Evolutionary conservation across 331 rosid species (phyloP), one percentile per base, ranked within the genome.

Genomic region (Prunus yedoensis): DNA sequence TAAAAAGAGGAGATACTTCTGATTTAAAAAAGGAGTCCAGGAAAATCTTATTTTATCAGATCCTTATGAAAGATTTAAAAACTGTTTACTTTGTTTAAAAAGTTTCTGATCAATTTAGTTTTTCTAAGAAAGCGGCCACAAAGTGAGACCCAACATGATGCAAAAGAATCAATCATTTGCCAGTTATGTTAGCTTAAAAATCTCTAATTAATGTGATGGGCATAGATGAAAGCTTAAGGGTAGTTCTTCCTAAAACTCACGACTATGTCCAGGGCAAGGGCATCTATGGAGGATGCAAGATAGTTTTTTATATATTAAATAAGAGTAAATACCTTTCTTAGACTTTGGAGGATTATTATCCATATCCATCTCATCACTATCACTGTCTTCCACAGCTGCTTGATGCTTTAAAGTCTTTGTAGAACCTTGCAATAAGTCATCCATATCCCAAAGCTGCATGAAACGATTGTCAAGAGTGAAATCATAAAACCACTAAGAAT

Each of bases 371-470:
- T 79, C 90, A 74, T 87, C 88, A 25, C 71, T 60, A 45, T 85
- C 87, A 16, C 78, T 88, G 70, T 76, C 87, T 56, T 45, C 30
- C 3, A 8, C 72, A 43, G 60, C 75, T 52, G 76, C 76, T 77
- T 85, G 79, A 59, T 49, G 82, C 68, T 57, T 69, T 58, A 43
- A 53, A n/a, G 83, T 27, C 54, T 66, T 79, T 53, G 75, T 66
- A 30, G 87, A 71, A 27, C 70, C 82, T 86, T 85, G 89, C 72
- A 91, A 80, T 66, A 89, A 16, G 54, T 77, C 86, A 83, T 91
- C 90, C 87, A 91, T 68, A 71, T 88, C 89, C 97, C 97, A 89
- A 56, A 88, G 78, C 94, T 89, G 88, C 74, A 62, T 57, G 54
- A 64, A 43, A 68, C 46, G 23, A 69, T 28, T 8, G 56, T 43